A percentile compares a stretch with the other conserved stretches of the same genome.
Conservation (phyloP, 306 rosid species). For the Hippophae rhamnoides region DNA sequence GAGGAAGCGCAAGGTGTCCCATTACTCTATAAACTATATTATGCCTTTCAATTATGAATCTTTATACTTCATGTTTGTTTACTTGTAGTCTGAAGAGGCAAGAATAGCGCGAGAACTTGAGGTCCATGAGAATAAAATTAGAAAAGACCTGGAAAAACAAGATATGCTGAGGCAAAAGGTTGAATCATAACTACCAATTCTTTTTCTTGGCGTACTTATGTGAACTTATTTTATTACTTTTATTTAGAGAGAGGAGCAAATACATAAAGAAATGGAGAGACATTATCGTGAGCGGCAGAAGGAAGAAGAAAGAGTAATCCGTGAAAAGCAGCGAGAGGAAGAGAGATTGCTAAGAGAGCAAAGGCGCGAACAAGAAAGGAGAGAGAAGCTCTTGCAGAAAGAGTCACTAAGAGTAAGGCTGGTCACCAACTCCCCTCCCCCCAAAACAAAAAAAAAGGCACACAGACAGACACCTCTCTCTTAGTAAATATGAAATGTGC, state of each 20-base stretch:
- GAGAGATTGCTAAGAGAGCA: constrained; percentile 65
- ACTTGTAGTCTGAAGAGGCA: constrained; percentile 46
- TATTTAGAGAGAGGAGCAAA: constrained; percentile 62
- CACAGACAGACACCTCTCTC: too few species aligned
- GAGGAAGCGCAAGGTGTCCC: constrained; percentile 60
- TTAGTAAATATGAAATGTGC: constrained; percentile 3
- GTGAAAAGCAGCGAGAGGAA: constrained; percentile 68
- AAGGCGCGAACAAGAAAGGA: constrained; percentile 56
- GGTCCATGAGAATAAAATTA: constrained; percentile 58
- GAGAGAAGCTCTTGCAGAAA: constrained; percentile 59
- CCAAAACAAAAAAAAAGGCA: too few species aligned
- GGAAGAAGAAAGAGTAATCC: constrained; percentile 69
- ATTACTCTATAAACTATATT: constrained; percentile 1
- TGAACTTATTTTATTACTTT: constrained; percentile 16
- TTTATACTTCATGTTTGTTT: constrained; percentile 14
- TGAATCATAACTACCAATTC: constrained; percentile 2
- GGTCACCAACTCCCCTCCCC: not conserved
- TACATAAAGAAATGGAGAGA: constrained; percentile 63
- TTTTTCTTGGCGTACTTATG: constrained; percentile 2
- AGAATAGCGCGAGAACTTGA: constrained; percentile 64
- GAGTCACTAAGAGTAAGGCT: constrained; percentile 60
- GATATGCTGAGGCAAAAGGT: constrained; percentile 75
- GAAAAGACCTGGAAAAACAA: constrained; percentile 69
- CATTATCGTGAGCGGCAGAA: constrained; percentile 61
- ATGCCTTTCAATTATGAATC: constrained; percentile 10